Evolutionary conservation across 108 stramenopile genomes (phyloP).

Genomic region (Schizochytrium sp.): DNA sequence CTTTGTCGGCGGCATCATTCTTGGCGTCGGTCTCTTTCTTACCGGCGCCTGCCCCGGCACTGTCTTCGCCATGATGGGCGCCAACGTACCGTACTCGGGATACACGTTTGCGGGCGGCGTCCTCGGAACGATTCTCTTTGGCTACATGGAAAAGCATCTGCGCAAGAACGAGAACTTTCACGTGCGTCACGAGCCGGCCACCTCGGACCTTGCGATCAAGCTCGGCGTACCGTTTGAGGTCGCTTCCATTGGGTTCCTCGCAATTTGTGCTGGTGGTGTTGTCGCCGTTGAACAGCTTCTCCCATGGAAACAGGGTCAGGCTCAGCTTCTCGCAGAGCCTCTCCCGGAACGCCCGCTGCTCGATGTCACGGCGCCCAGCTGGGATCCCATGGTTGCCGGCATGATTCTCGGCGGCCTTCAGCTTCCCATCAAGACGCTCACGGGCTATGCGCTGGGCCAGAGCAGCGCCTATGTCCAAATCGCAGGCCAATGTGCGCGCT

Average conservation of each 20-base stretch:
- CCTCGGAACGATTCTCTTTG: neutral
- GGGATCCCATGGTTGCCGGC: neutral
- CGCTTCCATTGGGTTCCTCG: neutral
- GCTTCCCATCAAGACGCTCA: neutral
- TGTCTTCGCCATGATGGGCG: neutral
- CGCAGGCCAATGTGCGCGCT: neutral
- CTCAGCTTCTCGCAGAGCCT: neutral
- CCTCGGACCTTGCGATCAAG: neutral
- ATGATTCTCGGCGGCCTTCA: neutral
- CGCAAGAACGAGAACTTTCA: neutral
- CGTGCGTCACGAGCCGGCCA: neutral
- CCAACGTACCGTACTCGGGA: neutral
- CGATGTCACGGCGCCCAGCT: neutral
- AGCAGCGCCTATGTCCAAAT: neutral
- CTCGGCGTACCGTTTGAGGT: neutral
- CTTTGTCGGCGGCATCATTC: neutral
- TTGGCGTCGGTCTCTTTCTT: neutral
- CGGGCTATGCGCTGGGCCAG: neutral
- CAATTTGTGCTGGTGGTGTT: neutral
- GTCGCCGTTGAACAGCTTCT: neutral
- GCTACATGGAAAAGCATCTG: neutral
- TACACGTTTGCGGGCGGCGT: neutral
- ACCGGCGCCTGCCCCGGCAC: slow-evolving; percentile 1
- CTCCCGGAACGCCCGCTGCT: neutral
- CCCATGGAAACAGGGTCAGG: neutral